Base-by-base conservation (phyloP, 768 basidiomycete species). In the Panaeolus papilionaceus region DNA sequence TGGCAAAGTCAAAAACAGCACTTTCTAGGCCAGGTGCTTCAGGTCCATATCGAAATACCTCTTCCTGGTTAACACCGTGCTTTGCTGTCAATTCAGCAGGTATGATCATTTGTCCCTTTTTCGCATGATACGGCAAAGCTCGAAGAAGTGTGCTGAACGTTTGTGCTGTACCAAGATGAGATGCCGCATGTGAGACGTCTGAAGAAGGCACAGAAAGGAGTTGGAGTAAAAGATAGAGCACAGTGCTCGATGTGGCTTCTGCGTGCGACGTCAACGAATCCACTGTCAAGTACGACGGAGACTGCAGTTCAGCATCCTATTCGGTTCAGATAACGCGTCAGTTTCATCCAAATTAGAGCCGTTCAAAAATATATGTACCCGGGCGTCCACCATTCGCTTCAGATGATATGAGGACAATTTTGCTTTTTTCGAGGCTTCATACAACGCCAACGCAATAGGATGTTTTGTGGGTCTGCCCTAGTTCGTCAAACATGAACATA, bases 1-100 rank as follows among this genome's bases (percentile, higher is more conserved):
- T 89, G 39, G 94, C 94, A 77, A 95, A 89, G 73, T 94, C 92
- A 73, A 87, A 96, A 37, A 93, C 91, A 0, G 94, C 93, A 67
- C 93, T 90, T 62, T 88, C 88, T 16, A 95, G 81, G 1, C 88
- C 91, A 61, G 84, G 77, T 51, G 89, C 88, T 10, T 79, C 71
- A 14, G 80, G 78, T 4, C 89, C 88, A 38, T 80, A 79, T 51
- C 88, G 83, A 73, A 94, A 89, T 16, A 95, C 88, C 16, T 92
- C 90, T 75, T 96, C 93, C 76, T 94, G 93, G 69, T 82, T 86
- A 20, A 95, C 90, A 20, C 88, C 86, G 70, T 94, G 91, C 69
- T 84, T 89, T 47, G 92, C 90, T 14, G 92, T 93, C 65, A 95
- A 86, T 73, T 94, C 93, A 28, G 91, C 89, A 11, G 94, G 94